Percentiles rank a stretch among this genome's conserved stretches.
phyloP scores from a whole-genome alignment of 371 early-diverging fungal species.

The Mucor circinelloides region DNA sequence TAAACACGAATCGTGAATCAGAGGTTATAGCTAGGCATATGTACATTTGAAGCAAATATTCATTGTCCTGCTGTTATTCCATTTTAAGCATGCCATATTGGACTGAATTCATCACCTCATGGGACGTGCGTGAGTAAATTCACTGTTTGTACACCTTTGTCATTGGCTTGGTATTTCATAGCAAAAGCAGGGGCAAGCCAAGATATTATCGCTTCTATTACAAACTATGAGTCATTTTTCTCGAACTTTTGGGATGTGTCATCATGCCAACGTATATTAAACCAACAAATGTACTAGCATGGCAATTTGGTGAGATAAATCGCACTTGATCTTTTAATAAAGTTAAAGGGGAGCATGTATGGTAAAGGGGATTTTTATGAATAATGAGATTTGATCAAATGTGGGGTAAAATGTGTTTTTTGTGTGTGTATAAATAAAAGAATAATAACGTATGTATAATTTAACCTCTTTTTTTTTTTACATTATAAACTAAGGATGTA shows the following conservation, averaged over 20 bases:
- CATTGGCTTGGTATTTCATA: not conserved
- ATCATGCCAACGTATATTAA: not conserved
- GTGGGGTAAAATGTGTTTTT: no score
- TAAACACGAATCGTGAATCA: no score
- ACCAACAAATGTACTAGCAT: not conserved
- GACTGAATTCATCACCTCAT: not conserved
- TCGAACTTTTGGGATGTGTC: not conserved
- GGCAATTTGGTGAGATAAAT: not conserved
- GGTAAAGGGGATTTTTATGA: no score
- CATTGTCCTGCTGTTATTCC: not conserved
- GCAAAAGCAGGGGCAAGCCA: not conserved
- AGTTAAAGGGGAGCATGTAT: no score
- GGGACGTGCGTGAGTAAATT: not conserved
- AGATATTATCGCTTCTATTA: not conserved
- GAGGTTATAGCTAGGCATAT: no score
- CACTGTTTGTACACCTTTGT: not conserved
- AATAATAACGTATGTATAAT: no score
- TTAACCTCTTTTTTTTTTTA: no score
- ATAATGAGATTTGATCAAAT: no score
- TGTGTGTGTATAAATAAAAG: no score
- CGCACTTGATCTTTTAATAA: no score
- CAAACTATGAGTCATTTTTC: conserved; percentile 11
- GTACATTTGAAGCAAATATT: not conserved
- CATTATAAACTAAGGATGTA: no score
- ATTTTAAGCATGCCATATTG: not conserved